These are phyloP conservation scores for Phialemoniopsis sp. DNA, from an alignment of 2,329 filamentous ascomycete genomes.

Conservation along the genomic window DNA sequence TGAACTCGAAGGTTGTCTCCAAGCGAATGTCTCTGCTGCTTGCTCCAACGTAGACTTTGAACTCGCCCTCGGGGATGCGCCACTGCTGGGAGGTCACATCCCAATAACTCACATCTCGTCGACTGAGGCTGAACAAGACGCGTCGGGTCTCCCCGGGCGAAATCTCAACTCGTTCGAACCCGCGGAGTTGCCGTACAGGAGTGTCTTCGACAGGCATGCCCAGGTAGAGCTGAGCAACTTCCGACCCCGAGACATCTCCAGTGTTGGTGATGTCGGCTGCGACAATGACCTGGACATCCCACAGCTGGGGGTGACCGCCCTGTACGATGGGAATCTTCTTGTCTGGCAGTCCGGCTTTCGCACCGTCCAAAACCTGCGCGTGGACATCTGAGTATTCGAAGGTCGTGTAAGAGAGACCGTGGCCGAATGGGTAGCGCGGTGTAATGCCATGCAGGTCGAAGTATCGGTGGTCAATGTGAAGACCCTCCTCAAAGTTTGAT, in stretches of 20 bases:
- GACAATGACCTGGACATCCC: conserved; percentile 43
- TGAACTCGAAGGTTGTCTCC: not conserved
- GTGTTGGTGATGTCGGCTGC: conserved; percentile 45
- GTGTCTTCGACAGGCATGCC: conserved; percentile 35
- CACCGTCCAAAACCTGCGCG: too few relatives aligned
- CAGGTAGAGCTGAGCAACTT: conserved; percentile 55
- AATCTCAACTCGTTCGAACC: conserved; percentile 46
- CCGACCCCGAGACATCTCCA: conserved; percentile 40
- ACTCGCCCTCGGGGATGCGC: conserved; percentile 26
- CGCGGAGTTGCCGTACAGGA: conserved; percentile 43
- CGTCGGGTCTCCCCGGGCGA: conserved; percentile 30
- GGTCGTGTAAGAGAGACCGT: conserved; percentile 54
- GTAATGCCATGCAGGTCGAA: conserved; percentile 57
- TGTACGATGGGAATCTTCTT: conserved; percentile 24
- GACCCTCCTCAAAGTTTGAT: conserved; percentile 54
- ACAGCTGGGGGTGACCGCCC: conserved; percentile 54
- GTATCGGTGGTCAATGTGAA: conserved; percentile 65
- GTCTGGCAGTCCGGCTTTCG: not conserved
- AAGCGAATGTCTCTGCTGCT: conserved; percentile 16
- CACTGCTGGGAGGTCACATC: conserved; percentile 36
- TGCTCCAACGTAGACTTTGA: conserved; percentile 21
- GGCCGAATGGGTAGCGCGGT: conserved; percentile 63
- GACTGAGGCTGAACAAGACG: conserved; percentile 39
- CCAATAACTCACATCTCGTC: conserved; percentile 46
- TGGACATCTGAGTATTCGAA: conserved; percentile 28